phyloP scores from a whole-genome alignment of 495 filamentous ascomycete genomes.

The Hypoxylon lienhwacheense region DNA sequence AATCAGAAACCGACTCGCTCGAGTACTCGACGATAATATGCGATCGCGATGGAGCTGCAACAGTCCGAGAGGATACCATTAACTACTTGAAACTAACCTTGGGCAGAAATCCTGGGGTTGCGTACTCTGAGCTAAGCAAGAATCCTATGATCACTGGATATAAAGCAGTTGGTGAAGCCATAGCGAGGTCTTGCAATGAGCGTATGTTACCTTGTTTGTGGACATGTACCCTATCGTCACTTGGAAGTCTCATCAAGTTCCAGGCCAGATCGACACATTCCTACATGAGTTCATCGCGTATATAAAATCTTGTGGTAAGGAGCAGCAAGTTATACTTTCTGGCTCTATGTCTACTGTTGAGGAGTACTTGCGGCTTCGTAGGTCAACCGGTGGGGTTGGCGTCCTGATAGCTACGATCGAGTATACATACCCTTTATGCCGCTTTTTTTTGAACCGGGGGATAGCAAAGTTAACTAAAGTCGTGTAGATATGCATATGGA shows the following conservation, averaged over 20 bases:
- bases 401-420: conserved; percentile 12
- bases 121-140: neutral
- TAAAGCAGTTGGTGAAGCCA: conserved; percentile 7
- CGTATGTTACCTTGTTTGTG: conserved; percentile 1
- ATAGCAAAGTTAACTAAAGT: neutral
- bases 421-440: neutral
- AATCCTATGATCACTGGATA: conserved; percentile 7
- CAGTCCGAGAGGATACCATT: conserved; percentile 9
- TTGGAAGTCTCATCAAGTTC: neutral
- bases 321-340: neutral
- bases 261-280: conserved; percentile 9
- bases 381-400: conserved; percentile 1
- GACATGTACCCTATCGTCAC: neutral
- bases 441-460: too few relatives aligned
- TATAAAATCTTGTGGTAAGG: conserved; percentile 11
- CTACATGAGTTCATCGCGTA: conserved; percentile 7
- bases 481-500: conserved; percentile 10
- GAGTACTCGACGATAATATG: conserved; percentile 10
- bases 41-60: conserved; percentile 6
- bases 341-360: conserved; percentile 14
- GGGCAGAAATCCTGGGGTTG: neutral
- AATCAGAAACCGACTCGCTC: conserved; percentile 13
- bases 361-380: conserved; percentile 3
- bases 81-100: conserved; percentile 11
- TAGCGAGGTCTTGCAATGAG: conserved; percentile 7